Base-by-base conservation (phyloP, 2,329 filamentous ascomycete species). In the Balansia obtecta region DNA sequence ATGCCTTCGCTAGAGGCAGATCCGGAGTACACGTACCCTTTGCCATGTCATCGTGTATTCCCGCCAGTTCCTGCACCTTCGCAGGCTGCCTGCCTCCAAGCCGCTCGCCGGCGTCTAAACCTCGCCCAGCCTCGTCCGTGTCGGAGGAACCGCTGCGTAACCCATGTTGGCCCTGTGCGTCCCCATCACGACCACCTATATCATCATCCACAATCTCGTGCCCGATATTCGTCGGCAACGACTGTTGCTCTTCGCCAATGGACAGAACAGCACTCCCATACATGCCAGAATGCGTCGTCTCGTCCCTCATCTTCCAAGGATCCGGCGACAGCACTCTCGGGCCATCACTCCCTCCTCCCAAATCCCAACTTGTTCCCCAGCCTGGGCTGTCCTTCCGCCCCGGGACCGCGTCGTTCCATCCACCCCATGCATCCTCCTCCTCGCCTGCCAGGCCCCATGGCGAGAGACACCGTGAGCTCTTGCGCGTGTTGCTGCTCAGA, bases 31-130 rank as follows among this genome's bases (percentile, higher is more conserved):
- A 37, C 6, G 27, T 13, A 8, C 56, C 51, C 48, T 55, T 65
- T 0, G 63, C 56, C 12, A 77, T 65, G 3, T 68, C 71, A 52
- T 80, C 74, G 46, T 69, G 76, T 63, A 73, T 69, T 20, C 68
- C 68, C 33, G 77, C 75, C 22, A 78, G 61, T 45, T 72, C 70
- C 49, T 74, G 72, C 2, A 78, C 73, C 53, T 73, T 77, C 8
- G 71, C 72, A 0, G 58, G 55, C 48, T 70, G 60, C 37, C 58
- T 54, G 3, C 50, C 34, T 18, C 54, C 46, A 4, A 52, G 44
- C n/a, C 50, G 51, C 6, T 48, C 53, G 16, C 45, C 47, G 3
- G 46, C 46, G 10, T 50, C 54, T 9, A 58, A 46, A 13, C 58
- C 57, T n/a, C 52, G 56, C 15, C 44, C 49, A 8, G 20, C 5